Conservation (phyloP, 2,329 filamentous ascomycete genomes). For the Hymenoscyphus albidus region DNA sequence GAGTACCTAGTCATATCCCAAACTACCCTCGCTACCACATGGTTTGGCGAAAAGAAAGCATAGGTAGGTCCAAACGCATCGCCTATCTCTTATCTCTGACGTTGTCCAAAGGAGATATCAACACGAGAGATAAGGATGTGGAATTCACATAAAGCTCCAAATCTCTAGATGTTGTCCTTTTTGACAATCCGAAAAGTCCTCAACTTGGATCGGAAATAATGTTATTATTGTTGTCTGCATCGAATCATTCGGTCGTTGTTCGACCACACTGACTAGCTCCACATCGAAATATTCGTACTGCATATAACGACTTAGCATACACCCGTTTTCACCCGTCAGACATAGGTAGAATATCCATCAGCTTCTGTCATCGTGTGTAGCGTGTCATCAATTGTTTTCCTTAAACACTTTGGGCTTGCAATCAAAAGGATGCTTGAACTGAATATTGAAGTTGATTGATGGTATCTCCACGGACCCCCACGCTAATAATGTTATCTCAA, state of each 20-base stretch:
- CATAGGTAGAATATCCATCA: too few relatives aligned
- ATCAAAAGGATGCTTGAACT: background rate
- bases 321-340: too few relatives aligned
- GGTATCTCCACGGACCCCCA: conserved; percentile 4
- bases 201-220: too few relatives aligned
- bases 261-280: too few relatives aligned
- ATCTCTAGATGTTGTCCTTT: background rate
- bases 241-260: too few relatives aligned
- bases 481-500: conserved; percentile 5
- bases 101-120: conserved; percentile 1
- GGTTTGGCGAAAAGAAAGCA: too few relatives aligned
- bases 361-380: background rate
- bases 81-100: conserved; percentile 12
- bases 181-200: too few relatives aligned
- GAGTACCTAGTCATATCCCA: too few relatives aligned
- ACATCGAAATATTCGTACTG: too few relatives aligned
- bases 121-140: conserved; percentile 5
- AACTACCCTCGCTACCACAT: too few relatives aligned
- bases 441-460: background rate
- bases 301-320: too few relatives aligned
- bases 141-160: conserved; percentile 9
- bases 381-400: background rate
- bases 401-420: background rate
- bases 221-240: too few relatives aligned
- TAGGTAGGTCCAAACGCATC: background rate